Percentiles rank a stretch among this genome's conserved stretches.
Evolutionary conservation across 148 eudicot species (phyloP).

Genomic region (Nyssa sinensis): DNA sequence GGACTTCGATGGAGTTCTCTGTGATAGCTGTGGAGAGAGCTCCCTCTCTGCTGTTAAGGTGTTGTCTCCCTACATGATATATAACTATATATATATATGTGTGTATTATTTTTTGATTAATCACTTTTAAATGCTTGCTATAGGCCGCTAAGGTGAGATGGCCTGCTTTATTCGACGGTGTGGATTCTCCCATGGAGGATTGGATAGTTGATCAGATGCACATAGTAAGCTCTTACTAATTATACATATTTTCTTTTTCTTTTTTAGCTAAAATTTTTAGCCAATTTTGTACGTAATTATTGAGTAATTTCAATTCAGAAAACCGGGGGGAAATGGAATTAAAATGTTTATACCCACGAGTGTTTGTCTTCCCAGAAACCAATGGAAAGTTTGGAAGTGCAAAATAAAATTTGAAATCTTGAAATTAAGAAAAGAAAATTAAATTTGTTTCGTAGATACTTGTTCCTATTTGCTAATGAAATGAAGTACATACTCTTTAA

Average conservation of each 20-base stretch:
- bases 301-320: too few species aligned
- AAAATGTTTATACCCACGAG: too few species aligned
- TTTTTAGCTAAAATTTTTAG: neutral
- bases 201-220: constrained; percentile 95
- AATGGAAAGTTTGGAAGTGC: neutral
- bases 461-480: too few species aligned
- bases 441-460: too few species aligned
- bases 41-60: constrained; percentile 89
- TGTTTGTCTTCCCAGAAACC: constrained; percentile 6
- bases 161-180: constrained; percentile 64
- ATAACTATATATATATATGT: neutral
- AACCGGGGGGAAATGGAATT: too few species aligned
- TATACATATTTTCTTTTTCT: neutral
- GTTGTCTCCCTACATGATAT: neutral
- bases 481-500: too few species aligned
- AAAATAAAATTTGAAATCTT: too few species aligned
- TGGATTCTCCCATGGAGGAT: constrained; percentile 59
- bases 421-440: neutral
- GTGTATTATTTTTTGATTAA: neutral
- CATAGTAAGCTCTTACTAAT: constrained; percentile 34
- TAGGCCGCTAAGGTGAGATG: constrained; percentile 92
- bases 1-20: constrained; percentile 94
- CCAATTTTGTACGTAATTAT: neutral
- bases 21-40: constrained; percentile 98
- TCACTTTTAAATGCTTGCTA: neutral